A percentile compares a stretch with the other conserved stretches of the same genome.
phyloP scores from a whole-genome alignment of 2,329 filamentous ascomycete genomes.

The Arthrobotrys conoides region DNA sequence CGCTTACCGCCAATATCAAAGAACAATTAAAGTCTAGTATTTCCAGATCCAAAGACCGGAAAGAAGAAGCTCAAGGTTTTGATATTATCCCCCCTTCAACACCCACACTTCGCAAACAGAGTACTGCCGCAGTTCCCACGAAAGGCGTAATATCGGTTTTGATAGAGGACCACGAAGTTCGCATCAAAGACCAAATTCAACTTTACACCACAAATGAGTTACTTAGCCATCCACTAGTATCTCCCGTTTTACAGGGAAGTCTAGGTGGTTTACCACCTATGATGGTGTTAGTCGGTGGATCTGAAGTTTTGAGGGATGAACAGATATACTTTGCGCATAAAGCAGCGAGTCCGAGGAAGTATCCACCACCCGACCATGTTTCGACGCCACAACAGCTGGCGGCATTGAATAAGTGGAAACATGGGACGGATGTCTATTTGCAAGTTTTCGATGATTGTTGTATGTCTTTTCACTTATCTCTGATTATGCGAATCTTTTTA shows the following conservation, averaged over 20 bases:
- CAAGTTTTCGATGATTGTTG: constrained; percentile 97
- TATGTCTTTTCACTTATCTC: constrained; percentile 32
- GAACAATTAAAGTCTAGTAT: constrained; percentile 48
- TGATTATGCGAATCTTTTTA: not conserved
- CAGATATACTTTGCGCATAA: constrained; percentile 97
- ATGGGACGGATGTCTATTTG: constrained; percentile 85
- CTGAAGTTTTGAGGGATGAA: constrained; percentile 90
- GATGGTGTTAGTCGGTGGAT: constrained; percentile 86
- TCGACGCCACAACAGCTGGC: constrained; percentile 72
- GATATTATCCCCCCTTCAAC: constrained; percentile 62
- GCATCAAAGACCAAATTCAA: constrained; percentile 93
- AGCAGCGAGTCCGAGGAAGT: constrained; percentile 84
- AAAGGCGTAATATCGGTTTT: constrained; percentile 71
- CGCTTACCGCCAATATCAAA: constrained; percentile 27
- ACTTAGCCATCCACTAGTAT: constrained; percentile 88
- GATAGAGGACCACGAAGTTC: constrained; percentile 78
- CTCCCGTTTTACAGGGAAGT: constrained; percentile 87
- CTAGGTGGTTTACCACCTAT: constrained; percentile 91
- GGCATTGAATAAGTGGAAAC: constrained; percentile 69
- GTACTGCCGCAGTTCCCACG: constrained; percentile 25
- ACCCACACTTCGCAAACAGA: not conserved
- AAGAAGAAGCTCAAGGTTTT: constrained; percentile 67
- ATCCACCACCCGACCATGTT: constrained; percentile 75
- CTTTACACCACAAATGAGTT: constrained; percentile 84
- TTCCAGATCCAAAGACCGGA: constrained; percentile 63